phyloP scores from a whole-genome alignment of 331 rosid species.

The Pyracantha coccinea region DNA sequence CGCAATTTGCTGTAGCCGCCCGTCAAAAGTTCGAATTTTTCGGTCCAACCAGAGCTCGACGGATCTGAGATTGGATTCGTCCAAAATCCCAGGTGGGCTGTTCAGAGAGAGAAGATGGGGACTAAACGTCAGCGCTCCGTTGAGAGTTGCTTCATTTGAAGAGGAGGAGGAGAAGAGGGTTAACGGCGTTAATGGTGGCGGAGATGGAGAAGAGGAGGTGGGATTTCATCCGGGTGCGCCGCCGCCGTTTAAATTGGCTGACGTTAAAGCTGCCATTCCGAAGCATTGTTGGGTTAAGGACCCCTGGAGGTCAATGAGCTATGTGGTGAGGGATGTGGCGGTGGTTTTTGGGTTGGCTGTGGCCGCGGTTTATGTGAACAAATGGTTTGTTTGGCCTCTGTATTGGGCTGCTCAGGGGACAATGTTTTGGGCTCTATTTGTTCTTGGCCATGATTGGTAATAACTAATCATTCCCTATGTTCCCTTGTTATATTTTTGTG shows the following conservation, averaged over 20 bases:
- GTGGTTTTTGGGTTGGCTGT: constrained; percentile 54
- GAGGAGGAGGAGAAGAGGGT: constrained; percentile 32
- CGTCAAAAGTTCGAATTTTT: constrained; percentile 26
- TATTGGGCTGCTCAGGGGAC: constrained; percentile 90
- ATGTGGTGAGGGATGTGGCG: constrained; percentile 53
- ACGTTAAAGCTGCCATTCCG: constrained; percentile 51
- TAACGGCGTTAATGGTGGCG: constrained; percentile 14
- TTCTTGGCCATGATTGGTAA: constrained; percentile 84
- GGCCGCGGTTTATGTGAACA: constrained; percentile 51
- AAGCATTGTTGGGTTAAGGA: constrained; percentile 75
- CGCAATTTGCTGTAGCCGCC: constrained; percentile 18
- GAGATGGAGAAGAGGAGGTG: background rate
- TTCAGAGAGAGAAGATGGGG: constrained; percentile 37
- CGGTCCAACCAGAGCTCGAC: constrained; percentile 13
- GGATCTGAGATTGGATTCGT: constrained; percentile 34
- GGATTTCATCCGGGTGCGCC: constrained; percentile 54
- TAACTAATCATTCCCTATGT: background rate
- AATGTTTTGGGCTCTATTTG: constrained; percentile 84
- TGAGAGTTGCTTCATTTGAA: constrained; percentile 32
- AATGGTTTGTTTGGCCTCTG: constrained; percentile 62
- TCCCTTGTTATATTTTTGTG: background rate
- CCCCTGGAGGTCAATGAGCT: constrained; percentile 64
- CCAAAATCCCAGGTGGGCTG: constrained; percentile 2
- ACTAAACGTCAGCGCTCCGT: constrained; percentile 46
- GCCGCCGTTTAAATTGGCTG: constrained; percentile 62